Conservation (phyloP, 2,329 filamentous ascomycete species). For the Stachybotrys echinatus region DNA sequence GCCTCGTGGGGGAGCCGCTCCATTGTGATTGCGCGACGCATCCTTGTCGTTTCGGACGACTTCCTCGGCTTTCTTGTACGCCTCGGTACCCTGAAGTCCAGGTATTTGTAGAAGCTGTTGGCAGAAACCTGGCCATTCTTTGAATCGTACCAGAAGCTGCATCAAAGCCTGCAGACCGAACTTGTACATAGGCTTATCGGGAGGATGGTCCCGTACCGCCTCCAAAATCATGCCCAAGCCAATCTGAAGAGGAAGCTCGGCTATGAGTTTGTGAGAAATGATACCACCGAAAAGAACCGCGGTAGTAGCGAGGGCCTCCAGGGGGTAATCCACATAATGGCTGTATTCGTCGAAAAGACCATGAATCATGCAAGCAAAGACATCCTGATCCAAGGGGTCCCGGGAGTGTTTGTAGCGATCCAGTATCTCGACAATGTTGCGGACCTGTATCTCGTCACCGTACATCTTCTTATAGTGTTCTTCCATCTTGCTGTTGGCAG, state of each 20-base stretch:
- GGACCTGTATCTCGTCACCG: constrained; percentile 79
- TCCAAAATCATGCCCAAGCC: constrained; percentile 98
- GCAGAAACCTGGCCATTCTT: constrained; percentile 95
- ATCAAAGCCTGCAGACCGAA: constrained; percentile 94
- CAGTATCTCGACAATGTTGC: constrained; percentile 78
- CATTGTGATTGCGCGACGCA: constrained; percentile 49
- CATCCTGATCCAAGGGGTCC: constrained; percentile 80
- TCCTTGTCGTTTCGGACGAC: constrained; percentile 66
- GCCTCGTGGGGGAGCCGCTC: constrained; percentile 31
- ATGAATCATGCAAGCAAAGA: constrained; percentile 98
- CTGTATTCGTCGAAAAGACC: constrained; percentile 96
- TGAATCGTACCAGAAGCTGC: constrained; percentile 75
- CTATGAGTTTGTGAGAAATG: constrained; percentile 88
- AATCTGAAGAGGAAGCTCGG: constrained; percentile 84
- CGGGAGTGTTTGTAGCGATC: constrained; percentile 83
- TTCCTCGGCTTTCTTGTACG: constrained; percentile 76
- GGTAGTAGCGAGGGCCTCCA: constrained; percentile 93
- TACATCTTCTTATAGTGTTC: constrained; percentile 99
- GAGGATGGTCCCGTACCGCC: constrained; percentile 77
- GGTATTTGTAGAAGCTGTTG: constrained; percentile 77
- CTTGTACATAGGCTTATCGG: constrained; percentile 92
- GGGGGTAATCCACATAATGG: constrained; percentile 90
- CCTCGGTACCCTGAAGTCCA: constrained; percentile 77
- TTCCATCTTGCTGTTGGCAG: constrained; percentile 88
- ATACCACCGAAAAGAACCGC: constrained; percentile 95